phyloP scores from a whole-genome alignment of 306 rosid genomes.

The Begonia fuchsioides region DNA sequence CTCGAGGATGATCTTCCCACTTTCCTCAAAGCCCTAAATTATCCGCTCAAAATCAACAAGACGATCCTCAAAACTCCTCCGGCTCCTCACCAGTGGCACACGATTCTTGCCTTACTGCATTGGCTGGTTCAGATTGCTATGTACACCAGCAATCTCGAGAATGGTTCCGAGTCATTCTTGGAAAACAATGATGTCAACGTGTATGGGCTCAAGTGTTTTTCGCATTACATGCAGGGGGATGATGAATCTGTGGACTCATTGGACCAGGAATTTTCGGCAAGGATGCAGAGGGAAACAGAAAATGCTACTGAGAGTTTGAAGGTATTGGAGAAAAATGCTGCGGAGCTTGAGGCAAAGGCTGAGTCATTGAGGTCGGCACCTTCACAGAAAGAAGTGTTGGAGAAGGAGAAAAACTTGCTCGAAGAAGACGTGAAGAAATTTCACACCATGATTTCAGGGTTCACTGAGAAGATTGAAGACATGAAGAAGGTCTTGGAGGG shows the following conservation, averaged over 20 bases:
- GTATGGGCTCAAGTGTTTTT: slow-evolving; percentile 34
- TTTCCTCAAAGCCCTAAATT: slow-evolving; percentile 33
- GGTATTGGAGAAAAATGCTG: slow-evolving; percentile 8
- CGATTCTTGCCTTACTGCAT: slow-evolving; percentile 63
- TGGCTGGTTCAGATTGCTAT: slow-evolving; percentile 70
- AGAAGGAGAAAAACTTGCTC: slow-evolving; percentile 37
- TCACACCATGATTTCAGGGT: slow-evolving; percentile 37
- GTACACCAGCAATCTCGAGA: slow-evolving; percentile 16
- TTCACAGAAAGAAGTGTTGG: slow-evolving; percentile 37
- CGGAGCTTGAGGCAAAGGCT: slow-evolving; percentile 19
- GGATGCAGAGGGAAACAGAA: slow-evolving; percentile 31
- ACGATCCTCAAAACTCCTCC: slow-evolving; percentile 61
- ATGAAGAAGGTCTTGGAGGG: slow-evolving; percentile 33
- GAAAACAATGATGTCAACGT: slow-evolving; percentile 18
- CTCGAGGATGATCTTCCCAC: slow-evolving; percentile 68
- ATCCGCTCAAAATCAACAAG: slow-evolving; percentile 62
- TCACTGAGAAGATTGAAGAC: slow-evolving; percentile 18
- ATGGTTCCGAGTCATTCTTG: slow-evolving; percentile 12
- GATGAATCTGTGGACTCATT: slow-evolving; percentile 43
- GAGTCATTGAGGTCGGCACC: slow-evolving; percentile 35
- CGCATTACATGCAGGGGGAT: slow-evolving; percentile 41
- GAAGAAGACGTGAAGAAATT: slow-evolving; percentile 74
- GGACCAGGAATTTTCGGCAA: slow-evolving; percentile 26
- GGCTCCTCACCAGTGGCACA: slow-evolving; percentile 85
- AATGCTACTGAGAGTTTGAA: slow-evolving; percentile 16